Evolutionary conservation across 495 filamentous ascomycete genomes (phyloP).

Genomic region (Aspergillus mulundensis): DNA sequence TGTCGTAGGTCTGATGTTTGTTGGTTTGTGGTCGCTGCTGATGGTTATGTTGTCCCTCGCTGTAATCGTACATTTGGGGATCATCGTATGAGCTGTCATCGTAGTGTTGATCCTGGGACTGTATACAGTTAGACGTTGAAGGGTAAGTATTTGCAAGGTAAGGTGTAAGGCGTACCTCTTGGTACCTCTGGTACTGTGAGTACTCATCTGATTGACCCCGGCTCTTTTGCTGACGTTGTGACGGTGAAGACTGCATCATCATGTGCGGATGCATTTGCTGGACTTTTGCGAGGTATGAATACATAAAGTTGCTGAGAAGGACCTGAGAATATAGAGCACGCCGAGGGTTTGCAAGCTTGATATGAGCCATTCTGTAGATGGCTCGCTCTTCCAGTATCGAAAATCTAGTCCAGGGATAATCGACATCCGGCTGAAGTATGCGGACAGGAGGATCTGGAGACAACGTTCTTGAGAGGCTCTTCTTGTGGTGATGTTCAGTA

Average conservation of each 20-base stretch:
- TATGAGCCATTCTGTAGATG: slow-evolving; percentile 97
- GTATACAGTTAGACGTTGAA: slow-evolving; percentile 22
- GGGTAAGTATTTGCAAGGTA: too few relatives aligned
- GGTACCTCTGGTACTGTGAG: slow-evolving; percentile 59
- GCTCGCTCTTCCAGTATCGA: slow-evolving; percentile 93
- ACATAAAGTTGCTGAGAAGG: slow-evolving; percentile 99
- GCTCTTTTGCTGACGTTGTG: slow-evolving; percentile 58
- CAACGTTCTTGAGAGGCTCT: slow-evolving; percentile 67
- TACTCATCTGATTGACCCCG: slow-evolving; percentile 65
- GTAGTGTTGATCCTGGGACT: slow-evolving; percentile 53
- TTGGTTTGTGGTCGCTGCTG: slow-evolving; percentile 49
- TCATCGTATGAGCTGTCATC: slow-evolving; percentile 51
- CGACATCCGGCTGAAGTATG: slow-evolving; percentile 74
- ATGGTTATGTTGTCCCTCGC: slow-evolving; percentile 6
- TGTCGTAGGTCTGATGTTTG: slow-evolving; percentile 44
- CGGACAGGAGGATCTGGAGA: slow-evolving; percentile 76
- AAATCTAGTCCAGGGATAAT: slow-evolving; percentile 95
- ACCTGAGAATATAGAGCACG: slow-evolving; percentile 93
- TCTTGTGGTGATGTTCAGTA: slow-evolving; percentile 59
- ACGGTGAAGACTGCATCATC: slow-evolving; percentile 59
- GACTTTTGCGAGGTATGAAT: slow-evolving; percentile 97
- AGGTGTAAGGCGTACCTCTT: slow-evolving; percentile 66
- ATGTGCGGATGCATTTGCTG: slow-evolving; percentile 97
- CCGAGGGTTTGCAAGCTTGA: slow-evolving; percentile 95
- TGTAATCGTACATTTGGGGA: slow-evolving; percentile 21